Percentiles rank a stretch among this genome's conserved stretches.
Conservation (phyloP, 371 early-diverging fungal genomes). For the Rozella allomycis region DNA sequence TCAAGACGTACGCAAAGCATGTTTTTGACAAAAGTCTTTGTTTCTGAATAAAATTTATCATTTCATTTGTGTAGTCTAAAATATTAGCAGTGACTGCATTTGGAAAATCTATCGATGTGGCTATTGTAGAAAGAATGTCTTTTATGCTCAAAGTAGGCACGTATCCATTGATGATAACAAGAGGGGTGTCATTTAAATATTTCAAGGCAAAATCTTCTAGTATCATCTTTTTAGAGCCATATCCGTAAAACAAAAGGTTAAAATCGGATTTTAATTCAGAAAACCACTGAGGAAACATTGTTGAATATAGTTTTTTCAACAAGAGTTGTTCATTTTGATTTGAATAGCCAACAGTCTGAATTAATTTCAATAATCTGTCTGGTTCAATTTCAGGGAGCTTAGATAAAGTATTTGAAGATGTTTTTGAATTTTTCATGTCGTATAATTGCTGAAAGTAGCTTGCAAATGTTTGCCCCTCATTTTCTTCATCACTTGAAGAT, state of each 20-base stretch:
- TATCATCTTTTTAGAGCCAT: slow-evolving; percentile 61
- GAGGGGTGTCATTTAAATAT: slow-evolving; percentile 29
- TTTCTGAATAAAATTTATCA: not conserved
- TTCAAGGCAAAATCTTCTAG: slow-evolving; percentile 41
- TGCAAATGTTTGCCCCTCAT: slow-evolving; percentile 28
- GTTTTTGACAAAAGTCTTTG: not conserved
- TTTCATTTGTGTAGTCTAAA: slow-evolving; percentile 2
- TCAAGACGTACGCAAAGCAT: slow-evolving; percentile 25
- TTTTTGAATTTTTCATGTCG: slow-evolving; percentile 19
- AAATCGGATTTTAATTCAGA: slow-evolving; percentile 54
- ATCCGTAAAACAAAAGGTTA: slow-evolving; percentile 67
- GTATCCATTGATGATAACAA: slow-evolving; percentile 61
- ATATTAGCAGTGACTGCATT: slow-evolving; percentile 4
- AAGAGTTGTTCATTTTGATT: slow-evolving; percentile 31
- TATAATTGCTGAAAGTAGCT: slow-evolving; percentile 48
- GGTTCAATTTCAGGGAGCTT: slow-evolving; percentile 42
- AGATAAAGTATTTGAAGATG: slow-evolving; percentile 67
- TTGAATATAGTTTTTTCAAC: slow-evolving; percentile 26
- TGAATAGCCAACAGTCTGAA: slow-evolving; percentile 24
- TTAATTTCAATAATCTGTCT: slow-evolving; percentile 29
- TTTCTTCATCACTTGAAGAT: slow-evolving; percentile 2
- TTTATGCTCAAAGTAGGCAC: slow-evolving; percentile 14
- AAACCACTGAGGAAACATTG: slow-evolving; percentile 54
- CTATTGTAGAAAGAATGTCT: slow-evolving; percentile 1
- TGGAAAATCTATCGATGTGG: not conserved